Evolutionary conservation across 352 stramenopile species (phyloP).

Genomic region (Pythium sp.): DNA sequence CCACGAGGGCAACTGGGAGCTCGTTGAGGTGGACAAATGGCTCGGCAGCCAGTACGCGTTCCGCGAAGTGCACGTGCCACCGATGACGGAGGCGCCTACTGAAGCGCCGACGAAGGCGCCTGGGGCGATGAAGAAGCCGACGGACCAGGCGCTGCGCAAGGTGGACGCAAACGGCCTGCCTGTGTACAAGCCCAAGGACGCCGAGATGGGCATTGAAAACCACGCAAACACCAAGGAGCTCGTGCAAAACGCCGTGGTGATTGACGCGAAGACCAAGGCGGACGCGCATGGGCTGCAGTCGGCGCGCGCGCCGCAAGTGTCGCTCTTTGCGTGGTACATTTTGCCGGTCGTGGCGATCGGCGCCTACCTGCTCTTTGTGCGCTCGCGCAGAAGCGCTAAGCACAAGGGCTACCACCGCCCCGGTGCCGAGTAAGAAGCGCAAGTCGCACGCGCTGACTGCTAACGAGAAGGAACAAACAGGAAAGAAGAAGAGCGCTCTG

Average conservation of each 20-base stretch:
- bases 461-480: background rate
- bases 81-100: conserved; percentile 20
- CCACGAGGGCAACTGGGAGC: conserved; percentile 50
- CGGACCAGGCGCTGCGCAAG: conserved; percentile 18
- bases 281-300: conserved; percentile 39
- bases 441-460: background rate
- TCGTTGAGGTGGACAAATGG: conserved; percentile 78
- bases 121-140: background rate
- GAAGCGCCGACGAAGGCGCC: conserved; percentile 6
- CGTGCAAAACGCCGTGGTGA: conserved; percentile 20
- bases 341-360: conserved; percentile 62
- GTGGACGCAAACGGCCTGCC: conserved; percentile 4
- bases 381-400: conserved; percentile 27
- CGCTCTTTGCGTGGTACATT: conserved; percentile 81
- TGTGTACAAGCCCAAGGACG: conserved; percentile 61
- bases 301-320: conserved; percentile 51
- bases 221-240: conserved; percentile 53
- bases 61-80: conserved; percentile 48
- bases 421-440: conserved; percentile 4
- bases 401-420: conserved; percentile 16
- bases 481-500: background rate
- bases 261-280: conserved; percentile 34
- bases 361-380: conserved; percentile 65
- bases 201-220: conserved; percentile 62
- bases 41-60: conserved; percentile 61